Base-by-base conservation (phyloP, 2,329 filamentous ascomycete genomes). In the Neophaeococcomyces mojaviensis region DNA sequence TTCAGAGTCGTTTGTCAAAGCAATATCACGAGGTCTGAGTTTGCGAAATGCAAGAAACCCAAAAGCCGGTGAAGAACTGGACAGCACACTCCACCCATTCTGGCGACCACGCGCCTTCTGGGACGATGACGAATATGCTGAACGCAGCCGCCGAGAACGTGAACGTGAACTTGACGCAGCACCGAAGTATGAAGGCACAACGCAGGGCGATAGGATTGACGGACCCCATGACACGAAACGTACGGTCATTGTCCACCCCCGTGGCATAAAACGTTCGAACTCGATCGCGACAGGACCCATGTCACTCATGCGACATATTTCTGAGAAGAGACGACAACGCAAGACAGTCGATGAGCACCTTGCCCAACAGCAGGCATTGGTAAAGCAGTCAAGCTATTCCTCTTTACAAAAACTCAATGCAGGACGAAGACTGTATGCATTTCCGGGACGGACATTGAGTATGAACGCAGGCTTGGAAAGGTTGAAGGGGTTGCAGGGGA, bases 21-120 rank as follows among this genome's bases (percentile, higher is more conserved):
- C 62, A 1, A 51, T 68, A 18, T 55, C 62, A 1, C 61, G 66
- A 9, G 65, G 65, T 5, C 52, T 70, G 16, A 68, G 66, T 8
- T 53, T 66, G 37, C 63, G 60, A 15, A 64, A 66, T 16, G 64
- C 67, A 8, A 65, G 60, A 49, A 70, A 70, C 46, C 61, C 63
- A 46, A 68, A 65, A 54, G 61, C 66, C 2, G 67, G 64, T 30
- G 63, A 67, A 41, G 63, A 69, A 18, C 62, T 68, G 38, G 69
- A 77, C 44, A 67, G 67, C 35, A 69, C 68, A 33, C 60, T 79
- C 4, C 73, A 80, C 52, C 77, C 79, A 1, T 78, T 81, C 58
- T 82, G 79, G 79, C 70, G 74, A 18, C 79, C 79, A 1, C 72
- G 73, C 31, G 72, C 72, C n/a, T 81, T 81, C 61, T 82, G 77